Evolutionary conservation across 371 early-diverging fungal species (phyloP).

Genomic region (Apophysomyces ossiformis): DNA sequence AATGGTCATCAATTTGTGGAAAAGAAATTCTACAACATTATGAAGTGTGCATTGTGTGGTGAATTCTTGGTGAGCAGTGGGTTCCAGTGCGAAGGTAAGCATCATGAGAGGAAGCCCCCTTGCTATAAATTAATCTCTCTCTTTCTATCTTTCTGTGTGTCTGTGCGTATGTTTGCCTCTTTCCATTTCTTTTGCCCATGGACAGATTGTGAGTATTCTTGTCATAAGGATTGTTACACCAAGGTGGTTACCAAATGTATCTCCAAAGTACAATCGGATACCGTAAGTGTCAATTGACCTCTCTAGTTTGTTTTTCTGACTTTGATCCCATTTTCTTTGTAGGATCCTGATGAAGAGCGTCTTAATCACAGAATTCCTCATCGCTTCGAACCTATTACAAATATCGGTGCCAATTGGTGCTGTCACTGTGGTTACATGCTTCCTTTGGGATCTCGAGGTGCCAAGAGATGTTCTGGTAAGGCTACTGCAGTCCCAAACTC

Average conservation of each 20-base stretch:
- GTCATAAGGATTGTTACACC: slow-evolving; percentile 90
- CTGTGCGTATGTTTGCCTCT: background rate
- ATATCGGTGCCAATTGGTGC: slow-evolving; percentile 92
- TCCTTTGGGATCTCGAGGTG: slow-evolving; percentile 76
- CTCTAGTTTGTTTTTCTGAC: slow-evolving; percentile 81
- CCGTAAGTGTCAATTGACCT: slow-evolving; percentile 63
- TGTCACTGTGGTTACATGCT: slow-evolving; percentile 98
- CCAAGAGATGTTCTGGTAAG: slow-evolving; percentile 65
- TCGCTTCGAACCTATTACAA: slow-evolving; percentile 84
- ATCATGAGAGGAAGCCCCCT: too few species aligned
- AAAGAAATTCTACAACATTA: slow-evolving; percentile 88
- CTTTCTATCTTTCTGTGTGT: too few species aligned
- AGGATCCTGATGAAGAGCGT: slow-evolving; percentile 70
- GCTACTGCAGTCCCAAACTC: background rate
- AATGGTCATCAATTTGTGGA: slow-evolving; percentile 92
- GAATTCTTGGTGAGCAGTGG: slow-evolving; percentile 91
- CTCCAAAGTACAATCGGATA: slow-evolving; percentile 64
- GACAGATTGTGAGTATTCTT: slow-evolving; percentile 90
- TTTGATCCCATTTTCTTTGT: slow-evolving; percentile 25
- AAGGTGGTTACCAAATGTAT: slow-evolving; percentile 94
- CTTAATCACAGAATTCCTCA: slow-evolving; percentile 94
- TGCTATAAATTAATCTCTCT: too few species aligned
- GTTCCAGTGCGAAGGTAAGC: slow-evolving; percentile 88
- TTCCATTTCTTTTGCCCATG: background rate
- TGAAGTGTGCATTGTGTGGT: slow-evolving; percentile 94